Evolutionary conservation across 106 monocot genomes (phyloP).

Genomic region (Chionographis japonica): DNA sequence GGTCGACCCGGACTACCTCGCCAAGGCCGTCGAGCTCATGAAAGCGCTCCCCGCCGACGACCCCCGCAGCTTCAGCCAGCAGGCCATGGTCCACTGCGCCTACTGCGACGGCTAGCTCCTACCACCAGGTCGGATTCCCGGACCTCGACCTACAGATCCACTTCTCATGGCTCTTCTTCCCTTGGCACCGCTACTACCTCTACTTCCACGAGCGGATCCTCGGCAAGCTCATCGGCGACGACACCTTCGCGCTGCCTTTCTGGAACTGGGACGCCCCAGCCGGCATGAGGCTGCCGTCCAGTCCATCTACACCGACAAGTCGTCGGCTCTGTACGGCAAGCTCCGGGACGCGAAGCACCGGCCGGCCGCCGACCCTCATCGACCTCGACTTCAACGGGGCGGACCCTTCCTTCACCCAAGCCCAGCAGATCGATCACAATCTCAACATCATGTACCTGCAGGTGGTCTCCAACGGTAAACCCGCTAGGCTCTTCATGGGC

Average conservation of each 20-base stretch:
- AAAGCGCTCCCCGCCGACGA: constrained; percentile 31
- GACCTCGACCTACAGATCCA: constrained; percentile 19
- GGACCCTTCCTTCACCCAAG: constrained; percentile 3
- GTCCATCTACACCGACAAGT: constrained; percentile 16
- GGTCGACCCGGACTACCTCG: constrained; percentile 17
- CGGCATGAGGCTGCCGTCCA: constrained; percentile 33
- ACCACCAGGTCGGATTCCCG: neutral
- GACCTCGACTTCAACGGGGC: constrained; percentile 26
- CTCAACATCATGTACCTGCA: constrained; percentile 57
- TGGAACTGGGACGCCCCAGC: constrained; percentile 40
- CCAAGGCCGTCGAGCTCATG: constrained; percentile 32
- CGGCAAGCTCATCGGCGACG: constrained; percentile 44
- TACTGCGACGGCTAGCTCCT: constrained; percentile 29
- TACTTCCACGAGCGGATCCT: constrained; percentile 48
- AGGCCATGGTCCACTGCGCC: constrained; percentile 45
- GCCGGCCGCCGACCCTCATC: constrained; percentile 20
- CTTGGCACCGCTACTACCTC: constrained; percentile 37
- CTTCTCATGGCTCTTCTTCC: constrained; percentile 44
- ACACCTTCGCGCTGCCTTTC: constrained; percentile 38
- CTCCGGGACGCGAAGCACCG: constrained; percentile 21
- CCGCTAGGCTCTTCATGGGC: constrained; percentile 44
- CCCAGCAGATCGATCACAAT: constrained; percentile 34
- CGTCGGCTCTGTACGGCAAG: constrained; percentile 30
- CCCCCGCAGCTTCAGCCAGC: constrained; percentile 45
- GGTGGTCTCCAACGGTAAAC: constrained; percentile 41